Evolutionary conservation across 306 rosid genomes (phyloP).

Genomic region (Macrotyloma uniflorum): DNA sequence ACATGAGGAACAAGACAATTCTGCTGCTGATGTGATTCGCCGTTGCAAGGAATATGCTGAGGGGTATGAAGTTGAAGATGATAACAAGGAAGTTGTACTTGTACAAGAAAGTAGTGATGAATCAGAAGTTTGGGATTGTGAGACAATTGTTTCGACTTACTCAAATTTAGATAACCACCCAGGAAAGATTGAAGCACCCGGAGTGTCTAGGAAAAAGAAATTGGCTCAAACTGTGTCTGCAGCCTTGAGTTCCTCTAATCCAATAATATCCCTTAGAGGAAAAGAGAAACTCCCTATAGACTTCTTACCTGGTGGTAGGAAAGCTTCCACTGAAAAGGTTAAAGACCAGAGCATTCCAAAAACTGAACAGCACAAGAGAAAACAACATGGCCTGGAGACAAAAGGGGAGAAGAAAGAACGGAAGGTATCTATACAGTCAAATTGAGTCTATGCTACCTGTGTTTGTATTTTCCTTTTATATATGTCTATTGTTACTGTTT

Average conservation of each 20-base stretch:
- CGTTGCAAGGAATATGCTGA: constrained; percentile 83
- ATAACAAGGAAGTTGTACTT: constrained; percentile 48
- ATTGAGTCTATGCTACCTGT: not conserved
- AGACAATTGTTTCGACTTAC: constrained; percentile 83
- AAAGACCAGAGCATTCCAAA: constrained; percentile 45
- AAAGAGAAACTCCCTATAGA: constrained; percentile 80
- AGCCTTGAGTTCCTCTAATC: constrained; percentile 57
- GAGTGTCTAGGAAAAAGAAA: constrained; percentile 65
- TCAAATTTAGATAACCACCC: constrained; percentile 93
- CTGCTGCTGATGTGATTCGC: constrained; percentile 64
- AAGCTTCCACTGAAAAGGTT: constrained; percentile 52
- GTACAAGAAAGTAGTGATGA: constrained; percentile 87
- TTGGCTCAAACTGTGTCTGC: constrained; percentile 66
- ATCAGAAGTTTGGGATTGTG: constrained; percentile 90
- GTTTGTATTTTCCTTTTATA: not conserved
- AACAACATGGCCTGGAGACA: constrained; percentile 75
- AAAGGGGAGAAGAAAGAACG: constrained; percentile 91
- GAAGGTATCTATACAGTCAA: constrained; percentile 55
- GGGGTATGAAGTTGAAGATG: constrained; percentile 71
- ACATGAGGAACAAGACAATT: constrained; percentile 51
- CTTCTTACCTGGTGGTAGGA: constrained; percentile 68
- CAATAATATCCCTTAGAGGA: constrained; percentile 70
- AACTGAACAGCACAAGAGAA: constrained; percentile 66
- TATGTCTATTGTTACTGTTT: too few relatives aligned
- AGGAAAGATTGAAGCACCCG: constrained; percentile 74